Evolutionary conservation across 2,329 filamentous ascomycete species (phyloP).

Genomic region (Ophiostoma ulmi): DNA sequence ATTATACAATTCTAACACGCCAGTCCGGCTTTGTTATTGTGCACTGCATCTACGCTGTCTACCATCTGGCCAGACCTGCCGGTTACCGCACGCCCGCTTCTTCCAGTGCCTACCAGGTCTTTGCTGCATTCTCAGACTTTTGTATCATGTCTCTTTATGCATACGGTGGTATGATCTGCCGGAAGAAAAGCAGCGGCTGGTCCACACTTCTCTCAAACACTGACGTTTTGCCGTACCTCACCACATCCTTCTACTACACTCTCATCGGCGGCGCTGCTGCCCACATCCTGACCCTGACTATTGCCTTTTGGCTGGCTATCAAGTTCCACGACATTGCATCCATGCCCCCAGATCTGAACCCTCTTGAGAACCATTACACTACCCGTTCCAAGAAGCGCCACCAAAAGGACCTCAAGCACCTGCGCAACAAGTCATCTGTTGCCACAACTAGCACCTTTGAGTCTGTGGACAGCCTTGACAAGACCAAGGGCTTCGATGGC

Average conservation of each 20-base stretch:
- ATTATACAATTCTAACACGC: background rate
- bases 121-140: slow-evolving; percentile 68
- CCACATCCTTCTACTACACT: slow-evolving; percentile 63
- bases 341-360: slow-evolving; percentile 92
- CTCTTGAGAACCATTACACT: slow-evolving; percentile 79
- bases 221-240: slow-evolving; percentile 52
- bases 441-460: slow-evolving; percentile 40
- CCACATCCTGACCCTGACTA: slow-evolving; percentile 63
- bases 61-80: slow-evolving; percentile 68
- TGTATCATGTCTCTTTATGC: slow-evolving; percentile 51
- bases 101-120: slow-evolving; percentile 83
- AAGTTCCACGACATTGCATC: slow-evolving; percentile 76
- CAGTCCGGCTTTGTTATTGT: slow-evolving; percentile 71
- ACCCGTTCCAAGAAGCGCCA: slow-evolving; percentile 38
- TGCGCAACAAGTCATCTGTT: slow-evolving; percentile 63
- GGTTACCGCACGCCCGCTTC: slow-evolving; percentile 69
- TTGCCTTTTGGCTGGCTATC: slow-evolving; percentile 70
- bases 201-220: slow-evolving; percentile 59
- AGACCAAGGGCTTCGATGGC: slow-evolving; percentile 46
- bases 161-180: slow-evolving; percentile 48
- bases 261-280: slow-evolving; percentile 60
- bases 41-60: slow-evolving; percentile 71
- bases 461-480: slow-evolving; percentile 42
- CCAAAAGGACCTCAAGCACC: slow-evolving; percentile 47
- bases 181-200: slow-evolving; percentile 53